Conservation (phyloP, 148 eudicot genomes). For the Mesembryanthemum crystallinum region DNA sequence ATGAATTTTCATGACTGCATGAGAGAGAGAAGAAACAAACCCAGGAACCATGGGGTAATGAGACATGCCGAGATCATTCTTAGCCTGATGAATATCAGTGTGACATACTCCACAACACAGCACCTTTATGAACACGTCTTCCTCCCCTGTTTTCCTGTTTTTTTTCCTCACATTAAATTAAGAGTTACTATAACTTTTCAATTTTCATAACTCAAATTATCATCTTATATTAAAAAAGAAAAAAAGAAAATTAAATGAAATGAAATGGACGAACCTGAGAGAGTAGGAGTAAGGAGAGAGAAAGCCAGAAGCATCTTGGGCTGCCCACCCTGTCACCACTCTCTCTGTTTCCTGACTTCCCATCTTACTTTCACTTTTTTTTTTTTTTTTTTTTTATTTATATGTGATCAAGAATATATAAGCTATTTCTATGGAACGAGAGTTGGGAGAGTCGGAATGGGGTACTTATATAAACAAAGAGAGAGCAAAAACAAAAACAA, state of each 20-base stretch:
- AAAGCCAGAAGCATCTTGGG: slow-evolving; percentile 77
- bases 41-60: slow-evolving; percentile 97
- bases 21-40: slow-evolving; percentile 32
- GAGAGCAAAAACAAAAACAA: too few species aligned
- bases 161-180: too few species aligned
- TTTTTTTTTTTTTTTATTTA: too few species aligned
- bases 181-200: too few species aligned
- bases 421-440: too few species aligned
- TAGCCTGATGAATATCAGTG: slow-evolving; percentile 75
- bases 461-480: too few species aligned
- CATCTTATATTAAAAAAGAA: not conserved
- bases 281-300: slow-evolving; percentile 73
- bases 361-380: slow-evolving; percentile 28
- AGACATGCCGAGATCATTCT: slow-evolving; percentile 86
- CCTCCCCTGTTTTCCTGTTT: slow-evolving; percentile 65
- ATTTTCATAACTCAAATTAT: too few species aligned
- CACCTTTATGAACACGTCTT: slow-evolving; percentile 73
- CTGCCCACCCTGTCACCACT: slow-evolving; percentile 73
- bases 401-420: too few species aligned
- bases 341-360: slow-evolving; percentile 55
- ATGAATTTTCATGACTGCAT: too few species aligned
- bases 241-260: not conserved
- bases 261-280: slow-evolving; percentile 48
- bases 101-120: slow-evolving; percentile 82
- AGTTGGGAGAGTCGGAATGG: too few species aligned